These are phyloP conservation scores for Gardenia jasminoides DNA, from an alignment of 257 asterid genomes.

Conservation along the genomic window DNA sequence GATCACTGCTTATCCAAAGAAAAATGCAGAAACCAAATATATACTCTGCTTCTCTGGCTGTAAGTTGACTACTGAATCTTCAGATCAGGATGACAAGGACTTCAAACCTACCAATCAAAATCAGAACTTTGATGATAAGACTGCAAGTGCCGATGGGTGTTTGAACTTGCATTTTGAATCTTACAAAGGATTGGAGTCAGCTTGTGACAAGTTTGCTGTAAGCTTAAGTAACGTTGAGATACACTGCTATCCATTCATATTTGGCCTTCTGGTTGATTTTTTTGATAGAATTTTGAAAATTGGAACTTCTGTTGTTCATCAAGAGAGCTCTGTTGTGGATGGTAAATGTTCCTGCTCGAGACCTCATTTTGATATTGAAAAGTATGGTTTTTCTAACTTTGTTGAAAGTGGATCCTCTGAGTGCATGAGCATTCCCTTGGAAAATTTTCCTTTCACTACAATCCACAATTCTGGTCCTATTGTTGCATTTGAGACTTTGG, in stretches of 20 bases:
- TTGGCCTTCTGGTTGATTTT: conserved; percentile 57
- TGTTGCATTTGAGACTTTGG: conserved; percentile 33
- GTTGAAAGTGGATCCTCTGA: conserved; percentile 37
- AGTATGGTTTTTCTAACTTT: conserved; percentile 32
- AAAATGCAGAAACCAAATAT: conserved; percentile 34
- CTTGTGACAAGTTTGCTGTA: conserved; percentile 38
- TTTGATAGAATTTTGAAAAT: conserved; percentile 39
- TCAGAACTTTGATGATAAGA: conserved; percentile 34
- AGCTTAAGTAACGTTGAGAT: conserved; percentile 53
- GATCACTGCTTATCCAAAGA: conserved; percentile 43
- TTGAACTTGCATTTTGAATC: conserved; percentile 62
- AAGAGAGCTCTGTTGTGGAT: conserved; percentile 30
- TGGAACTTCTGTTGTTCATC: conserved; percentile 37
- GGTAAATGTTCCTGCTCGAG: conserved; percentile 26
- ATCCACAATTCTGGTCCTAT: conserved; percentile 32
- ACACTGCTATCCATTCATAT: conserved; percentile 72
- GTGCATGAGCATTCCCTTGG: conserved; percentile 40
- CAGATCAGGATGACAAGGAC: conserved; percentile 27
- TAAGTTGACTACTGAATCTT: conserved; percentile 34
- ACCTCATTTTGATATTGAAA: conserved; percentile 29
- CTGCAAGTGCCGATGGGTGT: conserved; percentile 43
- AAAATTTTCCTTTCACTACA: conserved; percentile 40
- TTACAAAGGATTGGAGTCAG: conserved; percentile 28
- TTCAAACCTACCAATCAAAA: conserved; percentile 27
- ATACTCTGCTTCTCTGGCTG: conserved; percentile 49